These are phyloP conservation scores for Turnera subulata DNA, from an alignment of 345 rosid species.

Conservation along the genomic window DNA sequence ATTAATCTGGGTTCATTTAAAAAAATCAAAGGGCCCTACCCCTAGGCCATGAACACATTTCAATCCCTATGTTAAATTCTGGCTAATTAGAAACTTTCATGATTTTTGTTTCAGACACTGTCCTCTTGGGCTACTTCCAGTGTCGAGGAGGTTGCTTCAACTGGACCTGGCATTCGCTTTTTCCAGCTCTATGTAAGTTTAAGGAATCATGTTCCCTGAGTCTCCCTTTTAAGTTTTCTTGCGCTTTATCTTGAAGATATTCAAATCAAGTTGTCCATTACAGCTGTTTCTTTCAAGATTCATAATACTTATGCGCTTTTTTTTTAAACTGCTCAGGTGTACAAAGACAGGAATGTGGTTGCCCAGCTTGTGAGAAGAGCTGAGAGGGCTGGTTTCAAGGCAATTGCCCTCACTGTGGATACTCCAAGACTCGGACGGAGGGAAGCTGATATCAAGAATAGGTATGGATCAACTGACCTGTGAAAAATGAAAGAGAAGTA, in stretches of 20 bases:
- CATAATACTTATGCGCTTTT: background rate
- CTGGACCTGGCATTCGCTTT: conserved; percentile 89
- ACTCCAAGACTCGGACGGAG: conserved; percentile 95
- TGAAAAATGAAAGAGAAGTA: too few relatives aligned
- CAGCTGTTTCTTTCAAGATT: background rate
- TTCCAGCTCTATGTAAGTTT: conserved; percentile 88
- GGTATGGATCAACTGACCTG: conserved; percentile 29
- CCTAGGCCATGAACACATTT: background rate
- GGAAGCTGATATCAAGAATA: conserved; percentile 93
- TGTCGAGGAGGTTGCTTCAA: conserved; percentile 93
- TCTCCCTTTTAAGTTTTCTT: background rate
- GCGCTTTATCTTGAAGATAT: background rate
- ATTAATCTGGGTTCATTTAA: background rate
- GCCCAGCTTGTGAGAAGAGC: conserved; percentile 87
- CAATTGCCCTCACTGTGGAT: conserved; percentile 93
- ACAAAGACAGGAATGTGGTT: conserved; percentile 76
- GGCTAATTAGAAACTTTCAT: conserved; percentile 3
- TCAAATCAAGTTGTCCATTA: too few relatives aligned
- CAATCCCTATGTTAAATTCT: background rate
- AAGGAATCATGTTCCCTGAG: conserved; percentile 8
- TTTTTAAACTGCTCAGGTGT: conserved; percentile 46
- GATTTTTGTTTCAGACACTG: conserved; percentile 50
- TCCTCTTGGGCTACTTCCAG: conserved; percentile 96
- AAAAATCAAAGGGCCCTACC: background rate
- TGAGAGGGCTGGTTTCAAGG: conserved; percentile 89